Evolutionary conservation across 225 moss, liverwort and hornwort species (phyloP).

Genomic region (Sphagnum contortum): DNA sequence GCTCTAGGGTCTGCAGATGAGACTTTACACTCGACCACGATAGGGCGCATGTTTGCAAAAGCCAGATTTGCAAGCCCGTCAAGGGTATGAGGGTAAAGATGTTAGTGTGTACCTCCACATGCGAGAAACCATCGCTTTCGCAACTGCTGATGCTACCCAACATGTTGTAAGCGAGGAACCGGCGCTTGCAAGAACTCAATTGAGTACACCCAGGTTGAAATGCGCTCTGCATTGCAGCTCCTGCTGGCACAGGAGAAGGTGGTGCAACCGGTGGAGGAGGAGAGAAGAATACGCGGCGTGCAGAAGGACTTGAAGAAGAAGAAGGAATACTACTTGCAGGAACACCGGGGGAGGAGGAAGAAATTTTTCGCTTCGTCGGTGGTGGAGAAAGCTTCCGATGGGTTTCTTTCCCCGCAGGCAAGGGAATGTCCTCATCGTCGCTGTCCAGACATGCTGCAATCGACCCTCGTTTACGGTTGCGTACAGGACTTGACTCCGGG

Average conservation of each 20-base stretch:
- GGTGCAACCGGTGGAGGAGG: conserved; percentile 2
- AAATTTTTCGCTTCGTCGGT: conserved; percentile 12
- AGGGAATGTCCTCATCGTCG: conserved; percentile 10
- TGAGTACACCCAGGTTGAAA: conserved; percentile 75
- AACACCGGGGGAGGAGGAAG: conserved; percentile 1
- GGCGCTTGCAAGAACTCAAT: conserved; percentile 29
- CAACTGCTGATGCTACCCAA: conserved; percentile 75
- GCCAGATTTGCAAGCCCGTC: too few relatives aligned
- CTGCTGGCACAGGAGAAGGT: conserved; percentile 4
- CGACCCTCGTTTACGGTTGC: conserved; percentile 24
- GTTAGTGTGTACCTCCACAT: conserved; percentile 53
- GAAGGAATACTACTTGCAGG: background rate
- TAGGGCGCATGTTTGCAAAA: too few relatives aligned
- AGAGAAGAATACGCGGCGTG: conserved; percentile 9
- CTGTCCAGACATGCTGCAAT: conserved; percentile 32
- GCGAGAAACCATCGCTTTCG: conserved; percentile 59
- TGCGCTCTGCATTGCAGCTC: conserved; percentile 51
- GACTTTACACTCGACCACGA: too few relatives aligned
- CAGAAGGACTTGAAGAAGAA: conserved; percentile 11
- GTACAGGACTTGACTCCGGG: conserved; percentile 23
- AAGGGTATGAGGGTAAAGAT: too few relatives aligned
- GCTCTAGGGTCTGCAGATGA: too few relatives aligned
- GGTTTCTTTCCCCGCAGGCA: conserved; percentile 1
- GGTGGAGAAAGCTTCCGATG: conserved; percentile 14
- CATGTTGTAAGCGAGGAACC: conserved; percentile 82